These are phyloP conservation scores for Cutaneotrichosporon sp. DNA, from an alignment of 1,284 basidiomycete species.

Conservation along the genomic window DNA sequence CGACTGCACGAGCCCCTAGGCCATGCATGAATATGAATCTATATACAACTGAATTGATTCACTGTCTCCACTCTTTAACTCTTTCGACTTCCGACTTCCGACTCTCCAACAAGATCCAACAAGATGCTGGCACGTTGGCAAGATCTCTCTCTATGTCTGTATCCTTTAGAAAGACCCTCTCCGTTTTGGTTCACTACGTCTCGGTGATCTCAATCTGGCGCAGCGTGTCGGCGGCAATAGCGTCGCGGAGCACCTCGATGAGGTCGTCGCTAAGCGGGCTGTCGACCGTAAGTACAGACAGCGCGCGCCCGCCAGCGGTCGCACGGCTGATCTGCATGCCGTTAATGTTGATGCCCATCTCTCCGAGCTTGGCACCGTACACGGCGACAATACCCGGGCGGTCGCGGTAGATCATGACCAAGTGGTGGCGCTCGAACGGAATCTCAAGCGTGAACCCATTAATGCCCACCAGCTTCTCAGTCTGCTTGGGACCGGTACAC, in stretches of 20 bases:
- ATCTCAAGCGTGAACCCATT: constrained; percentile 15
- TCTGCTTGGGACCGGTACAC: constrained; percentile 16
- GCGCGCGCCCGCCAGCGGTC: constrained; percentile 7
- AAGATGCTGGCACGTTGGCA: too few species aligned
- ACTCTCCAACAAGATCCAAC: too few species aligned
- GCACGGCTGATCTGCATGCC: constrained; percentile 16
- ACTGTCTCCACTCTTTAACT: too few species aligned
- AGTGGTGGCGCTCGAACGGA: constrained; percentile 15
- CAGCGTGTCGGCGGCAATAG: constrained; percentile 8
- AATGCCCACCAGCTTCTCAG: constrained; percentile 19
- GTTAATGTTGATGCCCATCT: constrained; percentile 17
- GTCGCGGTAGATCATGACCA: constrained; percentile 17
- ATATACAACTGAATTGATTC: too few species aligned
- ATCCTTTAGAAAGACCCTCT: background rate
- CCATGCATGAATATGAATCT: too few species aligned
- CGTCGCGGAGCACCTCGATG: constrained; percentile 1
- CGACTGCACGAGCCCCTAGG: too few species aligned
- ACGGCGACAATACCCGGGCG: constrained; percentile 19
- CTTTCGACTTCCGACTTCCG: too few species aligned
- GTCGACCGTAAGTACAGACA: constrained; percentile 15
- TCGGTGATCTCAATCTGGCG: constrained; percentile 18
- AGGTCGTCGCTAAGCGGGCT: constrained; percentile 11
- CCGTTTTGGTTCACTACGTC: background rate
- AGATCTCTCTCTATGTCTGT: background rate
- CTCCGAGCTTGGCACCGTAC: constrained; percentile 14